phyloP scores from a whole-genome alignment of 805 yeast species.

The Candida sonorensis region DNA sequence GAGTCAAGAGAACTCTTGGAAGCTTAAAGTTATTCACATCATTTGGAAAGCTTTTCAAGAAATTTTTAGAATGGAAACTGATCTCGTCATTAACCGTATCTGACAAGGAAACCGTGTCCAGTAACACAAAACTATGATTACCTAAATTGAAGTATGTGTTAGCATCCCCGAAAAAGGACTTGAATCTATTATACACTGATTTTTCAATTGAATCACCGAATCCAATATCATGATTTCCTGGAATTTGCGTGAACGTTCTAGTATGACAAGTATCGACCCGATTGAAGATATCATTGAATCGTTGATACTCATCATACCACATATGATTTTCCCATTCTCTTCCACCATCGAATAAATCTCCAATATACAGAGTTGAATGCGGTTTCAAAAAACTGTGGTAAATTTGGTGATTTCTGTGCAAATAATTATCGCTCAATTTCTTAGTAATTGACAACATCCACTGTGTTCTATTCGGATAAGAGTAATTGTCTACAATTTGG shows the following conservation, averaged over 20 bases:
- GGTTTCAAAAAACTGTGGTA: constrained; percentile 60
- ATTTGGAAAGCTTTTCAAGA: constrained; percentile 36
- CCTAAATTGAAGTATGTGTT: constrained; percentile 47
- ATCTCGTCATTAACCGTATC: constrained; percentile 42
- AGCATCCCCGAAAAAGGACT: constrained; percentile 66
- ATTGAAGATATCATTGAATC: constrained; percentile 60
- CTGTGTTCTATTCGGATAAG: constrained; percentile 70
- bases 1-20: constrained; percentile 74
- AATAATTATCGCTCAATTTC: constrained; percentile 66
- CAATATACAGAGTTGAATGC: constrained; percentile 70
- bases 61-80: constrained; percentile 40
- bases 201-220: constrained; percentile 66
- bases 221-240: constrained; percentile 97
- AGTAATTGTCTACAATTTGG: constrained; percentile 79
- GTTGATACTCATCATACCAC: constrained; percentile 51
- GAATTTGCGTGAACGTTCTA: constrained; percentile 40
- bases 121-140: constrained; percentile 64
- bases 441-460: constrained; percentile 48
- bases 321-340: constrained; percentile 44
- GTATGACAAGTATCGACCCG: constrained; percentile 31
- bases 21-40: constrained; percentile 9
- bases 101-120: constrained; percentile 78
- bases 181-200: constrained; percentile 54
- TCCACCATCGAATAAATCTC: constrained; percentile 94
- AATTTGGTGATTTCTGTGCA: constrained; percentile 65